Evolutionary conservation across 768 basidiomycete genomes (phyloP), one percentile per base, ranked within the genome.

Genomic region (Gautieria morchelliformis): DNA sequence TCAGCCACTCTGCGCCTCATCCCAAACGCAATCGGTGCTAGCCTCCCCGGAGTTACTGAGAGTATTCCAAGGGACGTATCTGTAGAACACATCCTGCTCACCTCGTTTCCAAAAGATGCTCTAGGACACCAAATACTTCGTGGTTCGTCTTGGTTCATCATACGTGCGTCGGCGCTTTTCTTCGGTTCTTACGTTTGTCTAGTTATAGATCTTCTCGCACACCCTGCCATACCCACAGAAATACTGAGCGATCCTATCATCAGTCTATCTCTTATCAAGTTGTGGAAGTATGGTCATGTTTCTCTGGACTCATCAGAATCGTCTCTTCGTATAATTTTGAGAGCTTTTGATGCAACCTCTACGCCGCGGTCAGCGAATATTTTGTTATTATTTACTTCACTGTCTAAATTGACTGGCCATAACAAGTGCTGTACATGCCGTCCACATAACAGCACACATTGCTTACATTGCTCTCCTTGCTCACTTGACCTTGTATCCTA

Each of bases 171-270:
- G 45, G 15, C 33, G 17, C 20, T 37, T n/a, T n/a, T n/a, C n/a
- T n/a, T n/a, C n/a, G n/a, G 35, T 32, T 20, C 30, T 19, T 24
- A 19, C 32, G 4, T 19, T 6, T 50, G 14, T 50, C 19, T 32
- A 57, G 56, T 50, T 10, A 33, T 57, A 47, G 56, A 57, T 41
- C 56, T 49, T 57, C 37, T 57, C 8, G 17, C 37, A n/a, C 56
- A 48, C 12, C 46, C 35, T 27, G 45, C 32, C 20, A 37, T 50
- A 27, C 56, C 56, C 9, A 19, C 5, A 14, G 37, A 30, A 35
- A 33, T 57, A 27, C 15, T 57, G 15, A 35, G 35, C 32, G 30
- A 49, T 49, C 12, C 46, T 1, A 11, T 57, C 32, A 37, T 57
- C n/a, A 47, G 27, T 11, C 20, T 39, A 17, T 48, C 46, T 17